phyloP scores from a whole-genome alignment of 139 green algal species.

The Desmodesmus armatus region DNA sequence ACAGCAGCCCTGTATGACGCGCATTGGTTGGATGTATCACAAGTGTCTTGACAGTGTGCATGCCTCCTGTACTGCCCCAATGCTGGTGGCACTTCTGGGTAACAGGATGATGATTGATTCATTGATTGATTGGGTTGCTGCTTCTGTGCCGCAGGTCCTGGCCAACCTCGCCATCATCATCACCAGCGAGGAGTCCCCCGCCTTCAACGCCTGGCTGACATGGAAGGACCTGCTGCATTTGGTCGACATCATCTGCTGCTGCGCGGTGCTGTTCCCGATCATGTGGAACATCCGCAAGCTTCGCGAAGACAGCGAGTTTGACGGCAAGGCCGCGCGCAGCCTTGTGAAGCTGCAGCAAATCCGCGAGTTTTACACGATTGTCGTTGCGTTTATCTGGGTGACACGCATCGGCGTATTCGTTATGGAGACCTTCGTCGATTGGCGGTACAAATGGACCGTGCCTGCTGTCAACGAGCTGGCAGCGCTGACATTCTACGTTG shows the following conservation, averaged over 20 bases:
- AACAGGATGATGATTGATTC: no score
- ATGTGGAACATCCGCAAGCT: conserved; percentile 97
- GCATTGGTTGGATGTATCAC: no score
- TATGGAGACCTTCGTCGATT: conserved; percentile 64
- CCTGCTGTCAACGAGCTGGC: conserved; percentile 81
- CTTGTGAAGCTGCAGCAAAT: conserved; percentile 94
- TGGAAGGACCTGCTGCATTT: conserved; percentile 97
- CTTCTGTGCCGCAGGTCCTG: conserved; percentile 71
- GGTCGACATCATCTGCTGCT: conserved; percentile 98
- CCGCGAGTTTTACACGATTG: conserved; percentile 94
- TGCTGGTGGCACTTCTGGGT: no score
- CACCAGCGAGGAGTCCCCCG: conserved; percentile 88
- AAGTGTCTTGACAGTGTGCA: no score
- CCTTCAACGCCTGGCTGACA: conserved; percentile 86
- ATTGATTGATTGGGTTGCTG: no score
- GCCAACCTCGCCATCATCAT: conserved; percentile 95
- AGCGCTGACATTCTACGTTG: conserved; percentile 92
- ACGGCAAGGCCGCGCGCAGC: conserved; percentile 81
- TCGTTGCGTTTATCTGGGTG: conserved; percentile 98
- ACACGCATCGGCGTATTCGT: conserved; percentile 98
- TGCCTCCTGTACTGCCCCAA: no score
- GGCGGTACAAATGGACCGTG: conserved; percentile 77
- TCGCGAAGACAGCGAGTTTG: conserved; percentile 65
- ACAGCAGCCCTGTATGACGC: no score
- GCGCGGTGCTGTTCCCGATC: conserved; percentile 98